Base-by-base conservation (phyloP, 257 asterid species). In the Datura wrightii region DNA sequence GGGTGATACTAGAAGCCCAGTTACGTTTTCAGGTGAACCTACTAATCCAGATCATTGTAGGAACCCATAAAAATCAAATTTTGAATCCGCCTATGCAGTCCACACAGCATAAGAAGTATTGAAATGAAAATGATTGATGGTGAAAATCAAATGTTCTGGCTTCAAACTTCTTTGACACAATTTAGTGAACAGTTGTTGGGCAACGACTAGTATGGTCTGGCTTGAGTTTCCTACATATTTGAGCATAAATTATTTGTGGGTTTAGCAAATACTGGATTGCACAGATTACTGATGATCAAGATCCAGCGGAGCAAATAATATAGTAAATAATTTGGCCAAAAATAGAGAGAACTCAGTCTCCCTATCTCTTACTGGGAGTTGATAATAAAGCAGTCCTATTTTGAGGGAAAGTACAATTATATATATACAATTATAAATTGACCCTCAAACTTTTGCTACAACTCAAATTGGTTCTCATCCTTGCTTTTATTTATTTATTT, bases 121-220 rank as follows among this genome's bases (percentile, higher is more conserved):
- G 19, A 52, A 63, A 63, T 55, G 62, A 79, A 54, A 16, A 44
- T 15, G 37, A 24, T 3, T 42, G 54, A 19, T 67, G 9, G 8
- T 46, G 39, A 84, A 48, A 48, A 60, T 83, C 36, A 24, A 52
- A 65, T 70, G 42, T 66, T 13, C 74, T 37, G 7, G 39, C 6
- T 19, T 9, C 54, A 85, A 39, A 46, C 76, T 72, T 78, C 88
- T 71, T 5, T 62, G 82, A 46, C 85, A 34, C 90, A 91, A 79
- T 86, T 19, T 82, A 71, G 83, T 92, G 65, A 91, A 88, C 90
- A 84, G 78, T 9, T 84, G 84, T 87, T 83, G 18, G 69, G 69
- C 59, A 67, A 52, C 46, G 7, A 48, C 8, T 74, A 19, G 6
- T 48, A 31, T 46, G 19, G 19, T 52, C 80, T 19, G 18, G 41